phyloP scores from a whole-genome alignment of 345 rosid species.

The Brassica incana region DNA sequence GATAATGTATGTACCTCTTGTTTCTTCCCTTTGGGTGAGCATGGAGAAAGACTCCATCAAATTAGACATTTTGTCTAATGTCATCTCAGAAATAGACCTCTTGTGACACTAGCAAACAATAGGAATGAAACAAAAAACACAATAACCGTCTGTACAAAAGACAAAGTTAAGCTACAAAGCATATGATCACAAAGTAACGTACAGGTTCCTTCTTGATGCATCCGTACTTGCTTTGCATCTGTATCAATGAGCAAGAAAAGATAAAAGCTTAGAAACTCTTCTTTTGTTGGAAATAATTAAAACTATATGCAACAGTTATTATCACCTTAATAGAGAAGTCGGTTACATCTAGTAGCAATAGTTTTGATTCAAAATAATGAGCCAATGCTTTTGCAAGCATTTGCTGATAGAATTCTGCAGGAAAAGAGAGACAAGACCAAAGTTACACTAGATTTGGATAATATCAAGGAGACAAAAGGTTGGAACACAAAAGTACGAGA shows the following conservation, averaged over 20 bases:
- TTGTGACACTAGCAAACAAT: constrained; percentile 54
- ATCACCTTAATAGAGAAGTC: constrained; percentile 87
- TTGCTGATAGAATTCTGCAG: constrained; percentile 86
- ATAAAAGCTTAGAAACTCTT: constrained; percentile 7
- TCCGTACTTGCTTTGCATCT: constrained; percentile 95
- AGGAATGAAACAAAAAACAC: constrained; percentile 16
- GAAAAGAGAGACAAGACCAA: neutral
- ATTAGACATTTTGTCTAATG: constrained; percentile 73
- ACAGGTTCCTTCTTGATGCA: constrained; percentile 65
- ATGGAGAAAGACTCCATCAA: constrained; percentile 67
- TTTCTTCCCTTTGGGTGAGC: constrained; percentile 56
- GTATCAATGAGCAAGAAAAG: constrained; percentile 20
- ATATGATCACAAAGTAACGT: constrained; percentile 37
- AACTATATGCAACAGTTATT: neutral
- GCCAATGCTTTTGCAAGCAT: constrained; percentile 94
- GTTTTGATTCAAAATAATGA: constrained; percentile 74
- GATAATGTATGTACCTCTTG: constrained; percentile 51
- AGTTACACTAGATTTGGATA: neutral
- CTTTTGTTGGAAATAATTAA: constrained; percentile 3
- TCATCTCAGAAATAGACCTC: constrained; percentile 75
- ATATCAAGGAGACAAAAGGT: neutral
- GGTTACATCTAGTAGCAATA: constrained; percentile 71
- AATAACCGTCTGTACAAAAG: constrained; percentile 4
- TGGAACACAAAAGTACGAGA: neutral
- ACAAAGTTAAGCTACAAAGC: neutral